Evolutionary conservation across 164 flowering plant genomes (phyloP).

Genomic region (Vitis rotundifolia): DNA sequence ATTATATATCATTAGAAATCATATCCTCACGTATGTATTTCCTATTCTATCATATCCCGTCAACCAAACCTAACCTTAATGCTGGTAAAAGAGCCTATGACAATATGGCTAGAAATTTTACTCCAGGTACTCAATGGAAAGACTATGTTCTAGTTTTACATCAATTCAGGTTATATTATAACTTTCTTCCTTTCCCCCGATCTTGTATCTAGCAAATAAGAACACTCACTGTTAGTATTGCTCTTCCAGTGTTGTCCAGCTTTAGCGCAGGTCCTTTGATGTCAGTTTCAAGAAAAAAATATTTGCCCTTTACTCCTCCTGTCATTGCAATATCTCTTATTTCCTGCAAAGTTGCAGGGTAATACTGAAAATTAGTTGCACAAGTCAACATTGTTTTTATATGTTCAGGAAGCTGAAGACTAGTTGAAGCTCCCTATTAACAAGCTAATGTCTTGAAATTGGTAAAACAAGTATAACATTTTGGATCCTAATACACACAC

Average conservation of each 20-base stretch:
- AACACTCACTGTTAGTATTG: slow-evolving; percentile 68
- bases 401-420: neutral
- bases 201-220: neutral
- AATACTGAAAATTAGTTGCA: neutral
- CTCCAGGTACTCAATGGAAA: no score
- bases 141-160: no score
- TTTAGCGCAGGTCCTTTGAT: slow-evolving; percentile 85
- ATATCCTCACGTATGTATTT: no score
- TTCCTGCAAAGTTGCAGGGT: slow-evolving; percentile 46
- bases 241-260: slow-evolving; percentile 90
- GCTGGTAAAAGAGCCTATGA: no score
- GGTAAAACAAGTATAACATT: no score
- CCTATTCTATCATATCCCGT: no score
- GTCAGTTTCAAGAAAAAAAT: slow-evolving; percentile 84
- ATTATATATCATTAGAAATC: no score
- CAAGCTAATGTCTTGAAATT: neutral
- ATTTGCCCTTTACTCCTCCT: slow-evolving; percentile 74
- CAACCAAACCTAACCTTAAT: no score
- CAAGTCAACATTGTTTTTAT: neutral
- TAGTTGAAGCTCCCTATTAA: neutral
- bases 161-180: no score
- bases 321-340: slow-evolving; percentile 72
- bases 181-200: neutral
- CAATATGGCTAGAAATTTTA: no score
- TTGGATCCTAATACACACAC: no score